Percentiles rank a stretch among this genome's conserved stretches.
Conservation (phyloP, 768 basidiomycete species). For the Wakefieldia striispora region DNA sequence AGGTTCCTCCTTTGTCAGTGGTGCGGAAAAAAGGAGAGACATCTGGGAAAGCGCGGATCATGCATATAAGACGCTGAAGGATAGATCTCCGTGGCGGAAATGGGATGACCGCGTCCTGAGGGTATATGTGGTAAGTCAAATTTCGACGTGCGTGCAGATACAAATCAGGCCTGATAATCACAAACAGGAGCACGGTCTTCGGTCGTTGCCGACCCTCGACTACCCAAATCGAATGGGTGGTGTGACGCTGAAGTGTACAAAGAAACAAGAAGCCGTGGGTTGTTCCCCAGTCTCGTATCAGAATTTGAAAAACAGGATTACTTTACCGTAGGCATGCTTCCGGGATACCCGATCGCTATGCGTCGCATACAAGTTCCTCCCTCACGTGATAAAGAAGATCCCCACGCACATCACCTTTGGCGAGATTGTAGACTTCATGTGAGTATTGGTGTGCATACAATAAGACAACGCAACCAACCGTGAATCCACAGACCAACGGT, state of each 20-base stretch:
- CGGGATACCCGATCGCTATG: not conserved
- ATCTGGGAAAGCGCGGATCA: not conserved
- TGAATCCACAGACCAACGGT: not conserved
- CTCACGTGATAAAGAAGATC: not conserved
- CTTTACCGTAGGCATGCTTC: not conserved
- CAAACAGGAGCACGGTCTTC: slow-evolving; percentile 8
- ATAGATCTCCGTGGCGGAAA: not conserved
- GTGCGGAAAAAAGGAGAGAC: not conserved
- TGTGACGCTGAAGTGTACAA: slow-evolving; percentile 4
- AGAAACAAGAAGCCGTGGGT: slow-evolving; percentile 2
- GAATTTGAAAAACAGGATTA: not conserved
- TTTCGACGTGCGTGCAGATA: too few relatives aligned
- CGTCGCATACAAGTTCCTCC: not conserved
- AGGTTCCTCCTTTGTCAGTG: not conserved
- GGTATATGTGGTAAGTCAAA: not conserved
- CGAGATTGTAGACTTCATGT: not conserved
- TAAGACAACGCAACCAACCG: too few relatives aligned
- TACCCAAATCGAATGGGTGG: slow-evolving; percentile 1
- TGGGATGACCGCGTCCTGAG: slow-evolving; percentile 9
- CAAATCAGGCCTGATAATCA: too few relatives aligned
- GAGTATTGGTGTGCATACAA: not conserved
- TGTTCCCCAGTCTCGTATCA: not conserved
- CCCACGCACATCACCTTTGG: slow-evolving; percentile 6
- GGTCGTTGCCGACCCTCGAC: slow-evolving; percentile 1
- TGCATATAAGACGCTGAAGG: not conserved